phyloP scores from a whole-genome alignment of 805 yeast species.

The Hanseniaspora opuntiae region DNA sequence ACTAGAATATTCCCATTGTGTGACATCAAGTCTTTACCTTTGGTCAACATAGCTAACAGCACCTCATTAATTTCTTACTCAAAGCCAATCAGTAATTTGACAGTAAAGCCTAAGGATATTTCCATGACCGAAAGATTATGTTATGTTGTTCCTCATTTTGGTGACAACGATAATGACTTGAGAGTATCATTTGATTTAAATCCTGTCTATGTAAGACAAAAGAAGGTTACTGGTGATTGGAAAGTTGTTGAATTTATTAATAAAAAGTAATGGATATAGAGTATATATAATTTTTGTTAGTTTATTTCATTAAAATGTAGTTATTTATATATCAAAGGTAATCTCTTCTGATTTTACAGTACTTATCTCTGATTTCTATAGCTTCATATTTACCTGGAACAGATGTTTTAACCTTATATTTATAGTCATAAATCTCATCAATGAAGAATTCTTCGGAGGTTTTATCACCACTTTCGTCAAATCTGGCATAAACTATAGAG shows the following conservation, averaged over 20 bases:
- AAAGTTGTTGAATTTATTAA: conserved; percentile 25
- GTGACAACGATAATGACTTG: conserved; percentile 67
- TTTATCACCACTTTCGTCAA: conserved; percentile 33
- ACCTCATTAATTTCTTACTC: conserved; percentile 70
- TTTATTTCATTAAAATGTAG: neutral
- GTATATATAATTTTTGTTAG: neutral
- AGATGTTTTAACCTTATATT: conserved; percentile 60
- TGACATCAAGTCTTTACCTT: conserved; percentile 58
- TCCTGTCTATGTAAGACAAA: conserved; percentile 60
- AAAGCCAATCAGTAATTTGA: conserved; percentile 73
- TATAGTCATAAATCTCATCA: conserved; percentile 50
- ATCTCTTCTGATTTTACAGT: conserved; percentile 44
- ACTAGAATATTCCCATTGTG: conserved; percentile 63
- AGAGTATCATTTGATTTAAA: conserved; percentile 88
- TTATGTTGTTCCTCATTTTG: conserved; percentile 82
- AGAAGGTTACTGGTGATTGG: conserved; percentile 60
- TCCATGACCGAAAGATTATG: conserved; percentile 62
- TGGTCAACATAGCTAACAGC: conserved; percentile 62
- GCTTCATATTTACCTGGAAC: conserved; percentile 93
- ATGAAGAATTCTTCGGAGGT: conserved; percentile 49
- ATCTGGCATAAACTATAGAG: conserved; percentile 68
- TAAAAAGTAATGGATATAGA: conserved; percentile 17
- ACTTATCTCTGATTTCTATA: conserved; percentile 72
- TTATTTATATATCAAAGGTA: neutral
- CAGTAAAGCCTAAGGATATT: conserved; percentile 65